A percentile compares a stretch with the other conserved stretches of the same genome.
phyloP scores from a whole-genome alignment of 805 yeast genomes.

The Komagataella ulmi region DNA sequence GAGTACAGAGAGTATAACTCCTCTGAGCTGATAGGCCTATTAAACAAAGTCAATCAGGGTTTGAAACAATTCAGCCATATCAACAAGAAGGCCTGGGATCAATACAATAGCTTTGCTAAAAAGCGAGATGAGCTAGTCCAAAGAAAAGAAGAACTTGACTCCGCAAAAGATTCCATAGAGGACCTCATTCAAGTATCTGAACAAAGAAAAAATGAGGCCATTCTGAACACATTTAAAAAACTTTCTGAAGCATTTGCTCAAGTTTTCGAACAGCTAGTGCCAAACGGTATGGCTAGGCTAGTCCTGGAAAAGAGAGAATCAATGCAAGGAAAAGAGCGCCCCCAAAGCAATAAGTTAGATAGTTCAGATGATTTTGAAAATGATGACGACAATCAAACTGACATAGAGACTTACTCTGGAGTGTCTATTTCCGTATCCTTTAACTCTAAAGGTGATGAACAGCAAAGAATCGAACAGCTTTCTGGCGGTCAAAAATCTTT shows the following conservation, averaged over 20 bases:
- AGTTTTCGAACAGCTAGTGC: constrained; percentile 73
- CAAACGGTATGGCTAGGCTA: constrained; percentile 66
- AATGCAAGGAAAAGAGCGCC: constrained; percentile 2
- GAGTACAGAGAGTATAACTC: constrained; percentile 30
- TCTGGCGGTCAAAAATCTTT: constrained; percentile 96
- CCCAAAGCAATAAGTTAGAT: constrained; percentile 3
- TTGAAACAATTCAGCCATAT: constrained; percentile 61
- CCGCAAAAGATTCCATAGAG: constrained; percentile 61
- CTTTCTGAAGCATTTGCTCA: constrained; percentile 63
- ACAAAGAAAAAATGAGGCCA: constrained; percentile 72
- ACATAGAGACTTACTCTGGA: constrained; percentile 56
- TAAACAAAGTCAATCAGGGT: constrained; percentile 41
- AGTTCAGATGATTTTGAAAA: constrained; percentile 10
- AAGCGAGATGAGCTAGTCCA: constrained; percentile 55
- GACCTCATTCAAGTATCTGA: constrained; percentile 57
- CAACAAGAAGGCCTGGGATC: constrained; percentile 84
- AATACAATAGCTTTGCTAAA: constrained; percentile 55
- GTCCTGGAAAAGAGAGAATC: constrained; percentile 38
- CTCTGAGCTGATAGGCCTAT: constrained; percentile 35
- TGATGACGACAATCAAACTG: constrained; percentile 7
- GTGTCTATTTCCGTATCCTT: constrained; percentile 82
- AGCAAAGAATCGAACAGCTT: constrained; percentile 75
- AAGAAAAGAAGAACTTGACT: constrained; percentile 57
- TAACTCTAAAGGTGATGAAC: constrained; percentile 76
- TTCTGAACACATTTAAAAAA: constrained; percentile 60